Evolutionary conservation across 1,284 basidiomycete species (phyloP), one percentile per base, ranked within the genome.

Genomic region (Lentinus polychrous): DNA sequence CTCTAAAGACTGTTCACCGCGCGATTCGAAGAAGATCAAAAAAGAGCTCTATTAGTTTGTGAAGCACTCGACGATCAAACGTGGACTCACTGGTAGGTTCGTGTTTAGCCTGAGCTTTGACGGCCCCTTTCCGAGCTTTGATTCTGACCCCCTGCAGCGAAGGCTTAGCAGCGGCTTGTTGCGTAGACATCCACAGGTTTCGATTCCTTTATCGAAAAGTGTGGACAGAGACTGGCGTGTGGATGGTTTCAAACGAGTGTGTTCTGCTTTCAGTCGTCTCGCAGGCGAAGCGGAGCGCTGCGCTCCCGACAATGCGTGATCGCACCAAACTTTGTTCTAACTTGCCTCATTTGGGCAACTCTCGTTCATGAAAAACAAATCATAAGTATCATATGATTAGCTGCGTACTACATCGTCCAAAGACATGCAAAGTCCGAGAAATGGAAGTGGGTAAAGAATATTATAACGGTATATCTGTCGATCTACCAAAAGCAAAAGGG

Each of bases 21-120:
- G 27, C 27, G 10, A 27, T 5, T 27, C 10, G 5, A 27, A 27
- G 10, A 27, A 27, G 20, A 12, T 10, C 27, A 27, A 27, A 27
- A 27, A 10, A 27, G 27, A 27, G 27, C 7, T 7, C 6, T 5
- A n/a, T 44, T 44, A 33, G 43, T 18, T 37, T 7, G 35, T 15
- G 7, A 54, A 43, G 45, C 46, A 60, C 18, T 56, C 55, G 17
- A 40, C 17, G 8, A 23, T 48, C 50, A 22, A 22, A 23, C 8
- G 48, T 51, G 35, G 18, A 55, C 69, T 47, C 57, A 83, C 88
- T 72, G 52, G 80, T 67, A 53, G 88, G 88, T 73, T 91, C 89
- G 88, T 91, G 87, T 70, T 90, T 91, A 60, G 88, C 88, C 42
- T 86, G 82, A 41, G 88, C 88, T 70, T 91, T 91, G 59, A 88